A percentile compares a stretch with the other conserved stretches of the same genome.
These are phyloP conservation scores for Ophiocordyceps unilateralis DNA, from an alignment of 2,329 filamentous ascomycete genomes.

Conservation along the genomic window DNA sequence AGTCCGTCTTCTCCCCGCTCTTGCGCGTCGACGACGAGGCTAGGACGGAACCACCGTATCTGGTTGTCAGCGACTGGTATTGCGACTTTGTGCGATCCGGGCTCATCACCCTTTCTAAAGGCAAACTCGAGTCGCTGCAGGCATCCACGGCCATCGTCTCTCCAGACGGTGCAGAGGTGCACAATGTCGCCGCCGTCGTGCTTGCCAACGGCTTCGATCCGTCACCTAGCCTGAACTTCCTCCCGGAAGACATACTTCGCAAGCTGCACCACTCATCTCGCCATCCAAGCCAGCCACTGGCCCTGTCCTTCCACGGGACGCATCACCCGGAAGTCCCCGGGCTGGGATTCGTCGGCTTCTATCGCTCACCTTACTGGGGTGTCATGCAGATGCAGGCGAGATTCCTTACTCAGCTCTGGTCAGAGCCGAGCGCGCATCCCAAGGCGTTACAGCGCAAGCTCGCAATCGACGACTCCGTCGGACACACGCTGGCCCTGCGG, in stretches of 20 bases:
- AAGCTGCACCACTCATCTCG: constrained; percentile 38
- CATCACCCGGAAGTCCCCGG: constrained; percentile 41
- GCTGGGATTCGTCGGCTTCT: constrained; percentile 69
- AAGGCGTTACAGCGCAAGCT: constrained; percentile 22
- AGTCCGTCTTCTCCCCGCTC: constrained; percentile 29
- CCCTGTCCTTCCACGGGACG: constrained; percentile 51
- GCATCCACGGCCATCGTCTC: constrained; percentile 19
- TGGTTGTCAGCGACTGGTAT: constrained; percentile 58
- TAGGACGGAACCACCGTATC: constrained; percentile 37
- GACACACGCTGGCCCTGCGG: constrained; percentile 32
- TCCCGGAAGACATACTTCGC: constrained; percentile 37
- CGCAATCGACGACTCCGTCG: constrained; percentile 23
- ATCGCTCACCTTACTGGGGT: constrained; percentile 71
- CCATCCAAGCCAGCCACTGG: constrained; percentile 40
- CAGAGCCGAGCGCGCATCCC: constrained; percentile 7
- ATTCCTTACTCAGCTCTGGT: constrained; percentile 46
- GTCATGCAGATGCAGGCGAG: constrained; percentile 77
- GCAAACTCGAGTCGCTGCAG: constrained; percentile 21
- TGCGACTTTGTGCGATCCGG: constrained; percentile 55
- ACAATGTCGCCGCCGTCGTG: constrained; percentile 48
- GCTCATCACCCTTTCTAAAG: constrained; percentile 32
- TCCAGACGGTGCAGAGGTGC: constrained; percentile 17
- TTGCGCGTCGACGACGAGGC: constrained; percentile 21
- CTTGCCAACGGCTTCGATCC: constrained; percentile 63
- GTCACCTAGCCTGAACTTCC: constrained; percentile 43